A percentile compares a stretch with the other conserved stretches of the same genome.
These are phyloP conservation scores for Trichomonascaceae sp. DNA, from an alignment of 1,139 yeast genomes.

Conservation along the genomic window DNA sequence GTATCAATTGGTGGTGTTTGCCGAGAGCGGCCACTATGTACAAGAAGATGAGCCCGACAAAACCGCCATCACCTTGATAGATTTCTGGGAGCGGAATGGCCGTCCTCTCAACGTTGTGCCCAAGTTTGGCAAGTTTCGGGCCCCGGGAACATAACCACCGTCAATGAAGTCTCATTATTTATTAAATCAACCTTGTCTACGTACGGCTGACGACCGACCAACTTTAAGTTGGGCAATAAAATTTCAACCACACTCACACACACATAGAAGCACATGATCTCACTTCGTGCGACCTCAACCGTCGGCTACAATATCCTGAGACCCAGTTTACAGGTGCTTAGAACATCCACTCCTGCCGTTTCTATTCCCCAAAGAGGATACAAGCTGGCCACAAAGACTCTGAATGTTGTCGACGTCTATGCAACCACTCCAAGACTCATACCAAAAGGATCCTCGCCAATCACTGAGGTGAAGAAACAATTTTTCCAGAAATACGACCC, in stretches of 20 bases:
- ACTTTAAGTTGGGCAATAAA: too few species aligned
- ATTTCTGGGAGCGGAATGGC: conserved; percentile 42
- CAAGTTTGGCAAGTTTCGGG: conserved; percentile 19
- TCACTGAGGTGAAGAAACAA: conserved; percentile 36
- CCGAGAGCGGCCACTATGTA: conserved; percentile 76
- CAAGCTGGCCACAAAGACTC: not conserved
- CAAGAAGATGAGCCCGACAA: conserved; percentile 81
- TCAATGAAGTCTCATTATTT: conserved; percentile 1
- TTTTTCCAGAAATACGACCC: conserved; percentile 54
- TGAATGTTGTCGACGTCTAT: conserved; percentile 23
- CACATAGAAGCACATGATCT: too few species aligned
- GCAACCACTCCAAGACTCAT: conserved; percentile 21
- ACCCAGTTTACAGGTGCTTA: too few species aligned
- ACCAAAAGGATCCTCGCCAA: conserved; percentile 35
- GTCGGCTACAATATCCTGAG: too few species aligned
- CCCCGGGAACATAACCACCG: not conserved
- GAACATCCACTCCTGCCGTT: too few species aligned
- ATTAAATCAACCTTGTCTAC: conserved; percentile 1
- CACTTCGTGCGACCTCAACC: too few species aligned
- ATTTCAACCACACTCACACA: too few species aligned
- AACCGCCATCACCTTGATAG: conserved; percentile 37
- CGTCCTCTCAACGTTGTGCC: conserved; percentile 21
- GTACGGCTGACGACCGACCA: too few species aligned
- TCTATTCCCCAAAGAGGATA: too few species aligned
- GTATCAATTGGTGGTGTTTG: conserved; percentile 76